These are phyloP conservation scores for Podospora pseudopauciseta DNA, from an alignment of 495 filamentous ascomycete genomes.

Conservation along the genomic window DNA sequence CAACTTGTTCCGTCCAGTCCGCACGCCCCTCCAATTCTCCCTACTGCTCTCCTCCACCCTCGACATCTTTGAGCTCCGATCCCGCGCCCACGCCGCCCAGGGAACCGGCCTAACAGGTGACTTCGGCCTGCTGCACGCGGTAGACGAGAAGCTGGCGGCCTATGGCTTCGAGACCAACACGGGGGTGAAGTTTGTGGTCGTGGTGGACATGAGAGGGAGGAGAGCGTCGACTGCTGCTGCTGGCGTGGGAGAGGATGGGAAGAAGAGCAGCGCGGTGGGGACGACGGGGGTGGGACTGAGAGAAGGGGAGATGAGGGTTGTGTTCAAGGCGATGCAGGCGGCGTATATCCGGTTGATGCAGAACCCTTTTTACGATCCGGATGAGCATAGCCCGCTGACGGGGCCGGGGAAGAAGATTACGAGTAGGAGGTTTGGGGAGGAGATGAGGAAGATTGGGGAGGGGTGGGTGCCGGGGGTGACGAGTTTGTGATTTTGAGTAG, in stretches of 20 bases:
- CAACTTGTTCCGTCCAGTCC: slow-evolving; percentile 45
- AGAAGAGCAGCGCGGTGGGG: slow-evolving; percentile 13
- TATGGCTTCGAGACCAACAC: slow-evolving; percentile 99
- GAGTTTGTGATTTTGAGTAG: slow-evolving; percentile 27
- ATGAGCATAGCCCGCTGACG: slow-evolving; percentile 64
- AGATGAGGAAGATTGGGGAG: slow-evolving; percentile 82
- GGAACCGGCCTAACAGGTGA: slow-evolving; percentile 62
- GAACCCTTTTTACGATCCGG: slow-evolving; percentile 93
- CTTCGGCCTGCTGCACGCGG: slow-evolving; percentile 82
- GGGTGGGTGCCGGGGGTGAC: slow-evolving; percentile 56
- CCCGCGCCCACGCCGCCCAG: slow-evolving; percentile 59
- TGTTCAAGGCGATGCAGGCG: slow-evolving; percentile 84
- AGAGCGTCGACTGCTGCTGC: slow-evolving; percentile 28
- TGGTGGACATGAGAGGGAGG: slow-evolving; percentile 79
- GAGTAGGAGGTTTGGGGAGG: slow-evolving; percentile 73
- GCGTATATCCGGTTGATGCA: slow-evolving; percentile 86
- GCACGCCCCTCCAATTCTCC: slow-evolving; percentile 75
- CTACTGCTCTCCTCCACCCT: slow-evolving; percentile 87
- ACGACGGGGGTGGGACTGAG: slow-evolving; percentile 55
- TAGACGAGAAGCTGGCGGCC: slow-evolving; percentile 85
- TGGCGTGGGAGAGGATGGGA: slow-evolving; percentile 22
- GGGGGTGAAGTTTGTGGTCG: slow-evolving; percentile 79
- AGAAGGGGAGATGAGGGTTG: slow-evolving; percentile 78
- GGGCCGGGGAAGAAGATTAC: slow-evolving; percentile 63
- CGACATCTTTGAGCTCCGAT: slow-evolving; percentile 84